These are phyloP conservation scores for Solanum hybrid DNA, from an alignment of 305 asterid genomes.

Conservation along the genomic window DNA sequence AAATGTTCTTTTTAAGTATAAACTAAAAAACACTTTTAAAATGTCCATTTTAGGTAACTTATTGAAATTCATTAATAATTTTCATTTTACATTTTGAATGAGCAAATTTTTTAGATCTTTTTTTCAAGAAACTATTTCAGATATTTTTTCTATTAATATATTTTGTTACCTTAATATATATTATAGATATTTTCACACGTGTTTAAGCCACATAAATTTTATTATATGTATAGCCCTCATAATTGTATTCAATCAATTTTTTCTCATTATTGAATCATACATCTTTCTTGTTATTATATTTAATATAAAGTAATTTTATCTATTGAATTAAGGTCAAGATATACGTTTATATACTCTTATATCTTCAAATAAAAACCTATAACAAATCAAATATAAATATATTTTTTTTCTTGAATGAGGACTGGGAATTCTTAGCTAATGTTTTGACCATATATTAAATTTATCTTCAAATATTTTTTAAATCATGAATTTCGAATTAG, in stretches of 20 bases:
- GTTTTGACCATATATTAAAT: background rate
- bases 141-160: too few relatives aligned
- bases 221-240: background rate
- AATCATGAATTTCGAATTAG: background rate
- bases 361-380: background rate
- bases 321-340: background rate
- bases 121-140: background rate
- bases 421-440: background rate
- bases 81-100: background rate
- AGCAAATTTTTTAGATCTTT: background rate
- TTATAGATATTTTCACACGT: background rate
- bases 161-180: background rate
- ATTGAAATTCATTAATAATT: background rate
- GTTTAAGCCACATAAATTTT: too few relatives aligned
- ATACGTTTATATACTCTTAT: background rate
- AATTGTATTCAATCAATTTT: background rate
- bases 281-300: background rate
- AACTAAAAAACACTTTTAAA: background rate
- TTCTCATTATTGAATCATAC: background rate
- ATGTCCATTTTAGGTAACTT: background rate
- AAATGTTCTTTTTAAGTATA: background rate
- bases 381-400: background rate
- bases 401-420: background rate
- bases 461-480: background rate
- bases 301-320: background rate